Evolutionary conservation across 805 yeast genomes (phyloP).

Genomic region (Dipodascopsis tothii): DNA sequence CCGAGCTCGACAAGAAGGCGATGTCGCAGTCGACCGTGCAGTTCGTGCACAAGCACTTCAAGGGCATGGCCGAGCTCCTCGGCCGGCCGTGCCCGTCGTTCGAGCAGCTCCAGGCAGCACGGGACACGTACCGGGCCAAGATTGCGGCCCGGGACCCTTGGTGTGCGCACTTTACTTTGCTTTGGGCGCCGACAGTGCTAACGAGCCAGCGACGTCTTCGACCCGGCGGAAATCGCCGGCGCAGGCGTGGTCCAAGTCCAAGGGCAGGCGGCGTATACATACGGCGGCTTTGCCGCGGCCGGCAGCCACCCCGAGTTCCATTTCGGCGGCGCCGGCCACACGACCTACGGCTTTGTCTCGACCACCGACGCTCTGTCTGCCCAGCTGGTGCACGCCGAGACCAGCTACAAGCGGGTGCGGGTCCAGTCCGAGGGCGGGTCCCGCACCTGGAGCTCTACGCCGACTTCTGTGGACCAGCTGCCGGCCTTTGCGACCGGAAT

Average conservation of each 20-base stretch:
- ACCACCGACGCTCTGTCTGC: background rate
- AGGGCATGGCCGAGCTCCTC: slow-evolving; percentile 3
- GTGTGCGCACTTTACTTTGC: too few species aligned
- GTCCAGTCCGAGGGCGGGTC: background rate
- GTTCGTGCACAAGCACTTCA: background rate
- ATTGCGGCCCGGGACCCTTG: slow-evolving; percentile 8
- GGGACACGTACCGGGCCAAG: background rate
- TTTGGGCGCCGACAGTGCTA: too few species aligned
- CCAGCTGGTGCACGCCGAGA: background rate
- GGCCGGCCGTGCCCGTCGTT: slow-evolving; percentile 8
- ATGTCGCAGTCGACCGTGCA: slow-evolving; percentile 3
- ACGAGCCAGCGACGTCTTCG: too few species aligned
- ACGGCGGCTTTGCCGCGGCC: background rate
- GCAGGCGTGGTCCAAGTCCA: too few species aligned
- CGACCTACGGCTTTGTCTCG: background rate
- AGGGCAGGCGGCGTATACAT: too few species aligned
- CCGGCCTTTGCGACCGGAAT: too few species aligned
- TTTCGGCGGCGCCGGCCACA: background rate
- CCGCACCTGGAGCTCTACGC: background rate
- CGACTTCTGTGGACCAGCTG: too few species aligned
- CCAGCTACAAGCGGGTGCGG: background rate
- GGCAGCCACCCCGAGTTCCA: background rate
- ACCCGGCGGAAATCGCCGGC: too few species aligned
- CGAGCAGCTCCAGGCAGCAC: slow-evolving; percentile 3
- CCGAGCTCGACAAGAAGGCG: background rate